Base-by-base conservation (phyloP, 2,329 filamentous ascomycete species). In the Stromatinia cepivora region DNA sequence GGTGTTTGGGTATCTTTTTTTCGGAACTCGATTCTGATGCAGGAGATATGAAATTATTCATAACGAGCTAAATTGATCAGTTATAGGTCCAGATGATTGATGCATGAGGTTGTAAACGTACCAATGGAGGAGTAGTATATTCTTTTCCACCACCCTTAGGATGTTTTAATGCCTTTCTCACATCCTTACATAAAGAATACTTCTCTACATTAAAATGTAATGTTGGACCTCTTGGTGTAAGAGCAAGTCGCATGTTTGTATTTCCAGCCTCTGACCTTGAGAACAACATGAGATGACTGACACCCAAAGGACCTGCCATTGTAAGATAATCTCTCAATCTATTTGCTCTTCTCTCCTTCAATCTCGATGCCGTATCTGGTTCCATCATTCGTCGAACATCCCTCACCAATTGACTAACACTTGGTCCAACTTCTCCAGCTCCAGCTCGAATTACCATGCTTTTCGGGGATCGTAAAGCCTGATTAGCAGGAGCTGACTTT, bases 401-500 rank as follows among this genome's bases (percentile, higher is more conserved):
- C 75, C 91, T 89, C 31, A 94, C 94, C 75, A 99, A 84, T 81
- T 98, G 94, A 79, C 90, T 94, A 76, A 99, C 87, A 79, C 92
- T 97, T 70, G 92, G 88, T 70, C 95, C 95, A 66, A 99, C 93
- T 79, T 97, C 92, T 76, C 93, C 92, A 75, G 94, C 94, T 76
- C 95, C 95, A 77, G 97, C 94, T 75, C 95, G 92, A 80, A 99
- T 97, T 70, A 99, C 94, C 94, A 99, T 97, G 79, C 91, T 96
- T 85, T 97, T 97, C 46, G 95, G 95, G 65, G 89, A 86, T 73
- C 89, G 88, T 66, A 86, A 84, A 52, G 76, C 73, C 70, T 83
- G 84, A 34, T 88, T 86, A 70, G 87, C 86, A 80, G 89, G 88
- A 31, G 69, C 85, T 56, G 84, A 82, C 72, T 86, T 85, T 76